Percentiles rank a stretch among this genome's conserved stretches.
phyloP scores from a whole-genome alignment of 371 early-diverging fungal genomes.

The Funneliformis caledonium region DNA sequence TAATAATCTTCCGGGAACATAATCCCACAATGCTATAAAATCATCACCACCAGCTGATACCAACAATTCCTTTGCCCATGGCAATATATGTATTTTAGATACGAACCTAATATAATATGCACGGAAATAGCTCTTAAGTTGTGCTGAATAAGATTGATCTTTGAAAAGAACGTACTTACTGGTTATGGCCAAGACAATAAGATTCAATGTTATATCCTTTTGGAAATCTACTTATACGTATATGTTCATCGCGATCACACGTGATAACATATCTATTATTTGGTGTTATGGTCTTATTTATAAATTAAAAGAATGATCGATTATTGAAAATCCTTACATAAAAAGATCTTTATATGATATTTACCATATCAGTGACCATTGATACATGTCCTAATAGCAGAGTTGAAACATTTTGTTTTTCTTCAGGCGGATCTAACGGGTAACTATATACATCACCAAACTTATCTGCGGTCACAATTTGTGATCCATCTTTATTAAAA shows the following conservation, averaged over 20 bases:
- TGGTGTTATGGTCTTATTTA: constrained; percentile 49
- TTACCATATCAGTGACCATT: constrained; percentile 86
- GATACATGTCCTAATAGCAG: constrained; percentile 94
- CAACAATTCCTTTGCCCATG: constrained; percentile 46
- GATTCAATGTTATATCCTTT: constrained; percentile 85
- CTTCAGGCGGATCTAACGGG: constrained; percentile 44
- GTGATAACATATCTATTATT: constrained; percentile 78
- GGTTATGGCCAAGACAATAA: constrained; percentile 91
- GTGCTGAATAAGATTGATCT: constrained; percentile 6
- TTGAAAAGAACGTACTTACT: constrained; percentile 54
- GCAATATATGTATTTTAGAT: constrained; percentile 33
- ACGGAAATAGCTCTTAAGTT: not conserved
- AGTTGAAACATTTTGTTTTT: constrained; percentile 53
- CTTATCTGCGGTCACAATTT: constrained; percentile 87
- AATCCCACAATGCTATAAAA: constrained; percentile 81
- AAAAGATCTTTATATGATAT: constrained; percentile 2
- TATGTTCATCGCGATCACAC: constrained; percentile 96
- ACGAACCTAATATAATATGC: constrained; percentile 38
- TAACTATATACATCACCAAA: constrained; percentile 90
- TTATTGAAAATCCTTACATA: not conserved
- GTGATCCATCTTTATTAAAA: constrained; percentile 62
- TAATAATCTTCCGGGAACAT: constrained; percentile 30
- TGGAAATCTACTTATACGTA: constrained; percentile 89
- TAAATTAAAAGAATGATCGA: not conserved
- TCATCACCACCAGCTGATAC: constrained; percentile 92